Conservation (phyloP, 73 alveolate species). For the Durusdinium trenchii region DNA sequence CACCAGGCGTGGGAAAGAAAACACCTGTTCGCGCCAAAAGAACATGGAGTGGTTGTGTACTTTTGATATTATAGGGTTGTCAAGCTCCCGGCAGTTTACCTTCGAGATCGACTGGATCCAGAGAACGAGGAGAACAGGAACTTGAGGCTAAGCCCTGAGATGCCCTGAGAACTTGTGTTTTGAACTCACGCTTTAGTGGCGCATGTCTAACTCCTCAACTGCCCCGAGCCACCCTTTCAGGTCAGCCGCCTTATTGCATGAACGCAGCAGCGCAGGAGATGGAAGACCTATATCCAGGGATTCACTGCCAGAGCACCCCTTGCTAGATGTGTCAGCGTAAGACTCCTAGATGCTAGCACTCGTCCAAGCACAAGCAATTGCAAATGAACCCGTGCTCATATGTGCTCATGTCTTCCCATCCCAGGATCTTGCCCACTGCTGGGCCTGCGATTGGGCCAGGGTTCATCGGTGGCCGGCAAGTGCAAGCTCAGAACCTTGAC, state of each 20-base stretch:
- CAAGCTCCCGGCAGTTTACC: not conserved
- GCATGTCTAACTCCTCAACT: not conserved
- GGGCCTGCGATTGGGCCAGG: conserved; percentile 36
- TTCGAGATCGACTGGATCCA: not conserved
- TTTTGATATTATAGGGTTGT: not conserved
- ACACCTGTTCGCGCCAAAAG: too few species aligned
- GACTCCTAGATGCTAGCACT: not conserved
- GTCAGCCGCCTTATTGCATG: not conserved
- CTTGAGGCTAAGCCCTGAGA: not conserved
- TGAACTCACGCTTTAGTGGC: not conserved
- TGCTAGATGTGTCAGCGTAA: not conserved
- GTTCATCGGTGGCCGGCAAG: not conserved
- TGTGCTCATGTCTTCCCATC: not conserved
- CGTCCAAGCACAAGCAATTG: not conserved
- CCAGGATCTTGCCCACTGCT: not conserved
- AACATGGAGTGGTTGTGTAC: not conserved
- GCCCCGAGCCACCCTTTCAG: not conserved
- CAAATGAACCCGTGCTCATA: too few species aligned
- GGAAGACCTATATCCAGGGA: not conserved
- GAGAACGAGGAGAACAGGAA: not conserved
- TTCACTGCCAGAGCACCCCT: not conserved
- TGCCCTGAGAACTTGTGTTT: not conserved
- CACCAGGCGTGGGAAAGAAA: not conserved
- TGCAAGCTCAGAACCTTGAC: not conserved
- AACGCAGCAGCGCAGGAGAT: not conserved